Base-by-base conservation (phyloP, 768 basidiomycete genomes). In the Chalciporus sphaerocephalus region DNA sequence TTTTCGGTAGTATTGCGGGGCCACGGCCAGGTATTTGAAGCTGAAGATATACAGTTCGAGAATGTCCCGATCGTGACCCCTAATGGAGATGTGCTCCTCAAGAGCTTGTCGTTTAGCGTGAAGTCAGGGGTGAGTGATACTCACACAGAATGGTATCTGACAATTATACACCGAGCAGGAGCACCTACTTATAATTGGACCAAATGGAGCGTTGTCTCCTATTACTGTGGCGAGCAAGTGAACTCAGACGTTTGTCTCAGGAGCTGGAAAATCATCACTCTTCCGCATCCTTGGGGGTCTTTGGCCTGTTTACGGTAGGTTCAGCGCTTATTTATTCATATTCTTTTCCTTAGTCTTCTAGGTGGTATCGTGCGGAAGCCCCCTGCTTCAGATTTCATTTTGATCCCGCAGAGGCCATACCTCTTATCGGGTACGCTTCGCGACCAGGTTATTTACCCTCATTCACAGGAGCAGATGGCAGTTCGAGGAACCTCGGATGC, bases 401-500 rank as follows among this genome's bases (percentile, higher is more conserved):
- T 97, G 48, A 95, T 99, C 47, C 95, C 95, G 17, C 95, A 99
- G 64, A 76, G 95, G 27, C 95, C 95, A 2, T 98, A 97, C 64
- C 76, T 97, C n/a, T 89, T 87, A 1, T 73, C 90, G 16, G 95
- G 95, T 5, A 98, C 92, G 0, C 77, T 99, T 2, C 81, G 95
- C 12, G 95, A 99, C 61, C 95, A 99, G 65, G 80, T 99, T 54
- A 96, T 92, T 40, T 99, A 99, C 63, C 95, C 95, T 5, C 87
- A 97, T 65, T 84, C 82, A 13, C 79, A 79, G 52, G 72, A 71
- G 28, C 81, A 90, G 42, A 96, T 96, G 92, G 73, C 78, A 52
- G 71, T 73, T 38, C 78, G 90, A 17, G 84, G 84, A 6, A 67
- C 83, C 28, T 84, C 81, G 15, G 95, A 99, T 58, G 68, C 71